These are phyloP conservation scores for Diutina siamensis DNA, from an alignment of 1,139 yeast species.

Conservation along the genomic window DNA sequence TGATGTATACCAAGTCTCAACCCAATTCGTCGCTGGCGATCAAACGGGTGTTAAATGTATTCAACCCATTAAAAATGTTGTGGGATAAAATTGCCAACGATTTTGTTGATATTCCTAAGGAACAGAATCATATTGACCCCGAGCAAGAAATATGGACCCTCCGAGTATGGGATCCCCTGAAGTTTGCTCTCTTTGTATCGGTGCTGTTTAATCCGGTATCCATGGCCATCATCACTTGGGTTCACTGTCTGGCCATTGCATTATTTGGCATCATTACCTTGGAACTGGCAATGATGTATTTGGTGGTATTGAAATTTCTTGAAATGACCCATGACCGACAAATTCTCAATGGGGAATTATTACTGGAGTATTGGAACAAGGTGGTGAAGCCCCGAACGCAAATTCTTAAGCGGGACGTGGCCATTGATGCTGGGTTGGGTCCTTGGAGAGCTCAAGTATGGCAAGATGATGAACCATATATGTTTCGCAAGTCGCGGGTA, in stretches of 20 bases:
- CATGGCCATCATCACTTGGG: conserved; percentile 3
- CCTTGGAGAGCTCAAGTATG: conserved; percentile 1
- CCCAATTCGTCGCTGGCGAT: conserved; percentile 3
- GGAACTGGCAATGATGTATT: neutral
- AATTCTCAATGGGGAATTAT: neutral
- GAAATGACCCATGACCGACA: neutral
- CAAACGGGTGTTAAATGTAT: neutral
- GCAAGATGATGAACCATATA: neutral
- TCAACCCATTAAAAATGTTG: neutral
- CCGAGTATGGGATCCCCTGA: neutral
- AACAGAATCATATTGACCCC: conserved; percentile 1
- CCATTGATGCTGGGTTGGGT: conserved; percentile 5
- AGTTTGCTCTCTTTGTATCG: neutral
- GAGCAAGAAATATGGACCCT: neutral
- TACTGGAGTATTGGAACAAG: neutral
- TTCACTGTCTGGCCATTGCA: neutral
- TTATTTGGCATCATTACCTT: neutral
- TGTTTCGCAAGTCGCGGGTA: neutral
- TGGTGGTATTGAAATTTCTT: neutral
- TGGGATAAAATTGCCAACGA: neutral
- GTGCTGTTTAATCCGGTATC: neutral
- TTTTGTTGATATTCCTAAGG: neutral
- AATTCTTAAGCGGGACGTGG: conserved; percentile 1
- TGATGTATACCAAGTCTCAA: neutral
- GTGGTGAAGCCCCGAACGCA: conserved; percentile 2